phyloP scores from a whole-genome alignment of 345 rosid species.

The Adansonia digitata region DNA sequence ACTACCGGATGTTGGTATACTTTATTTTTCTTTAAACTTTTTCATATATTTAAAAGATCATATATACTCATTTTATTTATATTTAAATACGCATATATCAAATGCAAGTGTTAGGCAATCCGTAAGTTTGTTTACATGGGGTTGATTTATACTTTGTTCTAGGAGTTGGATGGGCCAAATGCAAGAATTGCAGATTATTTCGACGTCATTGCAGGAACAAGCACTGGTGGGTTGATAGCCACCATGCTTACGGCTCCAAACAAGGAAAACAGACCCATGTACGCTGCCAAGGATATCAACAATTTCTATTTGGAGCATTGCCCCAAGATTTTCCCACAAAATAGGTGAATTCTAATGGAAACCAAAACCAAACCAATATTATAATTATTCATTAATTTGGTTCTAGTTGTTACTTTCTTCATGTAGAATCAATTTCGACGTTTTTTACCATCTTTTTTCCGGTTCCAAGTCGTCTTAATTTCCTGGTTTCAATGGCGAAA shows the following conservation, averaged over 20 bases:
- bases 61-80: too few relatives aligned
- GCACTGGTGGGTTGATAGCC: conserved; percentile 56
- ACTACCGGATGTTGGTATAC: too few relatives aligned
- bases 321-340: conserved; percentile 42
- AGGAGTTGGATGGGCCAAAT: conserved; percentile 45
- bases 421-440: neutral
- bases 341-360: neutral
- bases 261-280: conserved; percentile 38
- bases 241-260: conserved; percentile 51
- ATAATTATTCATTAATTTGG: neutral
- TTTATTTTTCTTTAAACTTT: too few relatives aligned
- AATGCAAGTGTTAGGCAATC: too few relatives aligned
- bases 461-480: neutral
- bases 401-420: neutral
- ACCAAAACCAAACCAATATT: too few relatives aligned
- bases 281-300: conserved; percentile 41
- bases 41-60: too few relatives aligned
- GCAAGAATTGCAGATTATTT: conserved; percentile 57
- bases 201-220: conserved; percentile 47
- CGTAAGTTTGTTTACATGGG: too few relatives aligned
- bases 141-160: neutral
- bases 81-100: too few relatives aligned
- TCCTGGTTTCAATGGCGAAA: neutral
- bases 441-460: neutral
- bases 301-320: conserved; percentile 31